phyloP scores from a whole-genome alignment of 371 early-diverging fungal species.

The Zancudomyces culisetae region DNA sequence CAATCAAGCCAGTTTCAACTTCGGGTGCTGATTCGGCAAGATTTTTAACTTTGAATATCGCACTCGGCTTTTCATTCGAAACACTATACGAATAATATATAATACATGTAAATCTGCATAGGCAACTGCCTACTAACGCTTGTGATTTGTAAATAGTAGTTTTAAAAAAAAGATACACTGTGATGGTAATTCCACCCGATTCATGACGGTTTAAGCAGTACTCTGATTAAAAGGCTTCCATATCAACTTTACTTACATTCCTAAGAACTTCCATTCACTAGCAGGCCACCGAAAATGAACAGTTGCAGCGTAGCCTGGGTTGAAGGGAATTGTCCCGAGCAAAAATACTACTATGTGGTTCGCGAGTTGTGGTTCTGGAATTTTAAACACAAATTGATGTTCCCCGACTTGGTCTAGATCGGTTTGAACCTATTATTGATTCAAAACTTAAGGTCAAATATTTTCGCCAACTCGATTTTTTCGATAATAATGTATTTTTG shows the following conservation, averaged over 20 bases:
- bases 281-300: slow-evolving; percentile 79
- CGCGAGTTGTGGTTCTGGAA: slow-evolving; percentile 55
- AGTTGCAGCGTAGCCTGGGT: slow-evolving; percentile 63
- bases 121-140: too few species aligned
- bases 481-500: not conserved
- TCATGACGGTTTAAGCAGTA: too few species aligned
- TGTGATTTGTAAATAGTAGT: too few species aligned
- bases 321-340: slow-evolving; percentile 65
- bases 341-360: slow-evolving; percentile 88
- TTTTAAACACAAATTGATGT: slow-evolving; percentile 59
- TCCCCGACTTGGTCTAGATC: slow-evolving; percentile 72
- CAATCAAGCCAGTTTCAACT: slow-evolving; percentile 23
- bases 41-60: slow-evolving; percentile 45
- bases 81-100: too few species aligned
- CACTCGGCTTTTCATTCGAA: slow-evolving; percentile 74
- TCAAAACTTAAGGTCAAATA: not conserved
- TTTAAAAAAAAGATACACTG: too few species aligned
- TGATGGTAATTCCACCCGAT: too few species aligned
- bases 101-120: too few species aligned
- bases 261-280: slow-evolving; percentile 68
- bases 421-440: slow-evolving; percentile 42
- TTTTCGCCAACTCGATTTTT: too few species aligned
- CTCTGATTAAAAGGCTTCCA: too few species aligned
- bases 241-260: slow-evolving; percentile 30
- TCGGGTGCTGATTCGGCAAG: slow-evolving; percentile 7